Percentiles rank a stretch among this genome's conserved stretches.
Evolutionary conservation across 2,329 filamentous ascomycete genomes (phyloP).

Genomic region (Calonectria hongkongensis): DNA sequence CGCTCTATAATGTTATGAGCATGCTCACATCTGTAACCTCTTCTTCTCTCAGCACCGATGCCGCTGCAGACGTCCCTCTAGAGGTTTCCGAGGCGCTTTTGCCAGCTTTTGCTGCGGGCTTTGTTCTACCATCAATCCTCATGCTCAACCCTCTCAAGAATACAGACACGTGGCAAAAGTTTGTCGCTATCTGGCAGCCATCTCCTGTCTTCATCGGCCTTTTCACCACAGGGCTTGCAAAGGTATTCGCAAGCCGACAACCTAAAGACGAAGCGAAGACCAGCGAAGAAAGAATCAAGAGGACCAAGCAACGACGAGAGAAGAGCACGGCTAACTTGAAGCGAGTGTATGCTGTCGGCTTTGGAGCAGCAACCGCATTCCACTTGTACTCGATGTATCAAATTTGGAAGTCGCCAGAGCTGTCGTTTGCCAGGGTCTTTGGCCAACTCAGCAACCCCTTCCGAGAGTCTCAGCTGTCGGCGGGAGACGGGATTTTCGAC

Average conservation of each 20-base stretch:
- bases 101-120: slow-evolving; percentile 1
- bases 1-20: slow-evolving; percentile 9
- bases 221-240: not conserved
- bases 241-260: not conserved
- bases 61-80: not conserved
- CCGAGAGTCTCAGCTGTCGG: too few species aligned
- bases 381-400: slow-evolving; percentile 6
- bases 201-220: slow-evolving; percentile 4
- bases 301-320: not conserved
- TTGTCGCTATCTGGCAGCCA: not conserved
- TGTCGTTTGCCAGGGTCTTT: slow-evolving; percentile 8
- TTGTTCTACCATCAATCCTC: slow-evolving; percentile 3
- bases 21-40: not conserved
- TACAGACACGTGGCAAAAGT: not conserved
- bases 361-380: not conserved
- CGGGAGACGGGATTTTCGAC: slow-evolving; percentile 5
- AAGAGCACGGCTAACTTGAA: not conserved
- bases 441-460: slow-evolving; percentile 17
- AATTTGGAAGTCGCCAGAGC: slow-evolving; percentile 8
- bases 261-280: not conserved
- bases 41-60: not conserved
- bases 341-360: not conserved
- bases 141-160: slow-evolving; percentile 13
- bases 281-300: not conserved
- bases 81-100: slow-evolving; percentile 11